These are phyloP conservation scores for Polymyxa betae DNA, from an alignment of 208 protist species.

Conservation along the genomic window DNA sequence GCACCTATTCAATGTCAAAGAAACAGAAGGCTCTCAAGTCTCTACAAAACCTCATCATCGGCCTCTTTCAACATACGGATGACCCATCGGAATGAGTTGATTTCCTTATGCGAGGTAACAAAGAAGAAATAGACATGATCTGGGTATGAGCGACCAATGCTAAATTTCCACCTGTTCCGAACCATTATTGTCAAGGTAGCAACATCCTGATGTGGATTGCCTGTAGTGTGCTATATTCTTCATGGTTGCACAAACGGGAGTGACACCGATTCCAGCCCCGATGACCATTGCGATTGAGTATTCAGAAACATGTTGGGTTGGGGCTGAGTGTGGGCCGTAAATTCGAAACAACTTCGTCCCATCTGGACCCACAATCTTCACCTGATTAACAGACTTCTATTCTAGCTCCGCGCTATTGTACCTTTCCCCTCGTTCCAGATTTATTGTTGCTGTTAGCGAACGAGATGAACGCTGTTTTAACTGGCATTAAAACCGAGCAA, in stretches of 20 bases:
- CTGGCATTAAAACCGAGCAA: slow-evolving; percentile 40
- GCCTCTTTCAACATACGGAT: slow-evolving; percentile 46
- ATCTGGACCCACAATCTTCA: slow-evolving; percentile 20
- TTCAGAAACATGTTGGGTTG: slow-evolving; percentile 51
- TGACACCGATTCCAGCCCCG: slow-evolving; percentile 55
- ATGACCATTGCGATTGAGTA: slow-evolving; percentile 53
- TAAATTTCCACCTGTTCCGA: slow-evolving; percentile 31
- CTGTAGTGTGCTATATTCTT: slow-evolving; percentile 44
- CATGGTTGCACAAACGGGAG: slow-evolving; percentile 38
- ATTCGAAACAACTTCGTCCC: slow-evolving; percentile 49
- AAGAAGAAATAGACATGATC: slow-evolving; percentile 48
- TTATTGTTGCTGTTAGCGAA: slow-evolving; percentile 31
- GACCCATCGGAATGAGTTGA: slow-evolving; percentile 41
- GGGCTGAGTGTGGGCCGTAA: slow-evolving; percentile 53
- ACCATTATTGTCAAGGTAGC: neutral
- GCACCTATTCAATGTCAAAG: neutral
- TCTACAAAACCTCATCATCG: slow-evolving; percentile 7
- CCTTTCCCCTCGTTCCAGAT: neutral
- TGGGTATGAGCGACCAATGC: slow-evolving; percentile 48
- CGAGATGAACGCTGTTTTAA: neutral
- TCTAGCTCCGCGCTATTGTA: neutral
- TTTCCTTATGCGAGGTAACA: slow-evolving; percentile 22
- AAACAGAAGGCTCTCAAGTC: neutral
- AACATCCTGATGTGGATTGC: neutral
- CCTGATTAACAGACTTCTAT: neutral